A percentile compares a stretch with the other conserved stretches of the same genome.
These are phyloP conservation scores for Aspergillus phoenicis DNA, from an alignment of 2,329 filamentous ascomycete species.

Conservation along the genomic window DNA sequence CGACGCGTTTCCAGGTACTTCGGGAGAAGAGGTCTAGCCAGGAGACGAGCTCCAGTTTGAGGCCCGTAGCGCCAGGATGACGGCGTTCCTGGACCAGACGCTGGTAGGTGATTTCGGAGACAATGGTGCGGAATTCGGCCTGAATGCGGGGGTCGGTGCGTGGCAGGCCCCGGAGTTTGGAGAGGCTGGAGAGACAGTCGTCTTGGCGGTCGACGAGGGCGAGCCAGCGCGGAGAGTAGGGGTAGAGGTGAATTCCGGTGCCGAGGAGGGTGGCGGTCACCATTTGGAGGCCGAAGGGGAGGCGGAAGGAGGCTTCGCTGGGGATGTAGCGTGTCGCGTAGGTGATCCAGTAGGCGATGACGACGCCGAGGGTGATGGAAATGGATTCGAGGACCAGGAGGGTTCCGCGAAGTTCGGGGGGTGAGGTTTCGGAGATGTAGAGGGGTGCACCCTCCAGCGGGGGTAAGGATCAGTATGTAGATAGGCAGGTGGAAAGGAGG, in stretches of 20 bases:
- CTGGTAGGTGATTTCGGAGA: slow-evolving; percentile 20
- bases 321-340: slow-evolving; percentile 50
- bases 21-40: slow-evolving; percentile 51
- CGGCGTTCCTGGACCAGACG: background rate
- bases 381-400: slow-evolving; percentile 28
- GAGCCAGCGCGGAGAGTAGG: slow-evolving; percentile 69
- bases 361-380: slow-evolving; percentile 28
- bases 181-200: slow-evolving; percentile 59
- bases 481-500: background rate
- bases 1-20: slow-evolving; percentile 36
- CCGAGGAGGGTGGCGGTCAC: slow-evolving; percentile 65
- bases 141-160: slow-evolving; percentile 58
- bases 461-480: background rate
- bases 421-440: slow-evolving; percentile 53
- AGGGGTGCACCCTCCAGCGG: slow-evolving; percentile 40
- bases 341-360: slow-evolving; percentile 39
- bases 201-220: slow-evolving; percentile 71
- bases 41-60: slow-evolving; percentile 31
- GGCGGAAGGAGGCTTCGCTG: slow-evolving; percentile 31
- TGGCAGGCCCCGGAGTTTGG: slow-evolving; percentile 59
- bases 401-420: slow-evolving; percentile 28
- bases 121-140: slow-evolving; percentile 63
- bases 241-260: slow-evolving; percentile 63
- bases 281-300: slow-evolving; percentile 67
- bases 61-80: background rate